Conservation (phyloP, 257 asterid species). For the Nicotiana obtusifolia region DNA sequence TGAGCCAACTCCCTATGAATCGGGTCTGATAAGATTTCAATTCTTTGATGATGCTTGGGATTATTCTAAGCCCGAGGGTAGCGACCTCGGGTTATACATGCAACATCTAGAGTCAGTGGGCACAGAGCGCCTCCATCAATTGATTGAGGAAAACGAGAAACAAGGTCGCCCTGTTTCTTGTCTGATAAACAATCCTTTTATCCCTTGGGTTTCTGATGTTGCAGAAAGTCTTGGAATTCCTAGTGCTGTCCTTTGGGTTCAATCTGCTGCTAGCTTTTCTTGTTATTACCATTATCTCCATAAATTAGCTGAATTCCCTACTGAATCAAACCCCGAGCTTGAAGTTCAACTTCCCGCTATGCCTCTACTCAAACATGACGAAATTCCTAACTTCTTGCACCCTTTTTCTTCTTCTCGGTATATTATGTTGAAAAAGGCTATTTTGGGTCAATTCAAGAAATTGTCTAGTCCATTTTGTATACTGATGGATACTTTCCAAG, state of each 20-base stretch:
- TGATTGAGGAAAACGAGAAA: constrained; percentile 40
- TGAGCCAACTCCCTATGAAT: constrained; percentile 37
- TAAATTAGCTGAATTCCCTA: constrained; percentile 40
- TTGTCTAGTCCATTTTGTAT: constrained; percentile 41
- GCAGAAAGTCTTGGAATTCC: constrained; percentile 51
- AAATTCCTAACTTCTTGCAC: constrained; percentile 53
- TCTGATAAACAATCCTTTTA: constrained; percentile 54
- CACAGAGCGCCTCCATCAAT: constrained; percentile 23
- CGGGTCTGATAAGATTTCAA: constrained; percentile 53
- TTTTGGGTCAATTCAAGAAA: constrained; percentile 52
- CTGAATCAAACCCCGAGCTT: constrained; percentile 32
- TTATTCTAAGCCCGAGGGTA: constrained; percentile 17
- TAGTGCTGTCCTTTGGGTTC: constrained; percentile 67
- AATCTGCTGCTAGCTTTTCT: constrained; percentile 59
- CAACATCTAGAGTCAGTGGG: constrained; percentile 51
- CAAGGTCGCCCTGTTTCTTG: constrained; percentile 59
- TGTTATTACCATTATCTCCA: constrained; percentile 50
- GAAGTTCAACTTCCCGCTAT: constrained; percentile 47
- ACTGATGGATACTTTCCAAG: constrained; percentile 61
- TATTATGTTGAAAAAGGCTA: constrained; percentile 26
- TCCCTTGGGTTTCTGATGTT: constrained; percentile 73
- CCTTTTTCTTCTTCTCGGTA: constrained; percentile 32
- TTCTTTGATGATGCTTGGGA: constrained; percentile 67
- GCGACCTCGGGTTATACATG: constrained; percentile 22
- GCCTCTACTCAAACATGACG: constrained; percentile 62